Conservation (phyloP, 1,139 yeast species). For the Eremothecium sinecaudum region DNA sequence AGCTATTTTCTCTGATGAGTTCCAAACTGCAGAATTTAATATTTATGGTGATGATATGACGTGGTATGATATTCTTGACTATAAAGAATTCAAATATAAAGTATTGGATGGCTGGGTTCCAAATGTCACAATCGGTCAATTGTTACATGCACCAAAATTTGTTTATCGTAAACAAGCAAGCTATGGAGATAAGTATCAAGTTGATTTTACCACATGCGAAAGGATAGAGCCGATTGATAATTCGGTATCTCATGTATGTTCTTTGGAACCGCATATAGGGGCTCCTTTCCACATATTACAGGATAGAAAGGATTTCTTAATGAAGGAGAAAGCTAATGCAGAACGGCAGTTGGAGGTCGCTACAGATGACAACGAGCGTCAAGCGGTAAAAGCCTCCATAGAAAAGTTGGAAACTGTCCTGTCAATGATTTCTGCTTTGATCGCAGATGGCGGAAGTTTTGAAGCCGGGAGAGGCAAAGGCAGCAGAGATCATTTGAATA, state of each 20-base stretch:
- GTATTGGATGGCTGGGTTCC: constrained; percentile 39
- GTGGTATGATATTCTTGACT: constrained; percentile 82
- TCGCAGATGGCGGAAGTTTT: not conserved
- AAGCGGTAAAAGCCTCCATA: not conserved
- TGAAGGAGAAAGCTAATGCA: constrained; percentile 15
- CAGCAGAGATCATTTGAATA: not conserved
- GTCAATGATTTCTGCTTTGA: constrained; percentile 1
- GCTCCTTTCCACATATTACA: constrained; percentile 17
- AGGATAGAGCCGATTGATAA: constrained; percentile 35
- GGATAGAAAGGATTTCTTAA: constrained; percentile 21
- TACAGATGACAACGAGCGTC: not conserved
- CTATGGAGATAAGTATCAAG: constrained; percentile 34
- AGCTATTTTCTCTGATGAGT: constrained; percentile 36
- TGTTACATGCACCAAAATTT: constrained; percentile 67
- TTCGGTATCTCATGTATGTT: constrained; percentile 55
- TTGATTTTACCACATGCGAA: constrained; percentile 30
- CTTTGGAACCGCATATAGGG: constrained; percentile 36
- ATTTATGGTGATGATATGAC: constrained; percentile 38
- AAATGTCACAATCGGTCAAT: constrained; percentile 48
- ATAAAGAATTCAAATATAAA: constrained; percentile 51
- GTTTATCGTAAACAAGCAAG: constrained; percentile 63
- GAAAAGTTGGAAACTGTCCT: constrained; percentile 8
- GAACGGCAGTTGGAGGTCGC: not conserved
- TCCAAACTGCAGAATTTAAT: constrained; percentile 19
- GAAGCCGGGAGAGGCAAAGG: not conserved